Evolutionary conservation across 192 early-diverging fungal genomes (phyloP), one percentile per base, ranked within the genome.

Genomic region (Diversispora eburnea): DNA sequence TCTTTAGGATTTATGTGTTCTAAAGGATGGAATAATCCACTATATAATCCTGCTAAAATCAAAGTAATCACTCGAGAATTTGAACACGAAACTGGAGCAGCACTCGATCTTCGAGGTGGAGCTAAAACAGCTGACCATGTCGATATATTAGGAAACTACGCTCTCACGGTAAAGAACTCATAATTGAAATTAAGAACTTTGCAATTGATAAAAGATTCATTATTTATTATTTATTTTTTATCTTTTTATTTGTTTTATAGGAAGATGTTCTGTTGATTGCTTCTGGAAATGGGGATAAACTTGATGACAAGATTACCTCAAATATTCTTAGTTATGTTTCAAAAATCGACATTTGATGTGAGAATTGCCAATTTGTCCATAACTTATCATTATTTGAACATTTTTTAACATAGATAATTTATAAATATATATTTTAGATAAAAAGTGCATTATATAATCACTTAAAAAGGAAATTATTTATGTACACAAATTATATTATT

Each of bases 1-100:
- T 94, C 92, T 7, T 80, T 91, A 3, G 93, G 93, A 4, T 95
- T 92, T 78, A 96, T 96, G 95, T 94, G 94, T 68, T 84, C 84
- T 12, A 80, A 85, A 9, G 95, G 91, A 15, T 96, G 95, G 95
- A 86, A 84, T 49, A 87, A 91, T 75, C 76, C 83, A 43, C 81
- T 92, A 67, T 95, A 91, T 75, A 96, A 96, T 76, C 95, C 95
- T 41, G 80, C 86, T 54, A 82, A 81, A n/a, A 82, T 90, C 61
- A 78, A 86, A 4, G 77, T 94, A 3, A 87, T 92, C 15, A 87
- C 90, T 0, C 82, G 89, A 33, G 94, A 96, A 80, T 92, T 86
- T 78, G 64, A 74, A 57, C 85, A 93, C 55, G 82, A 81, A 57
- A 79, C 80, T 48, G 74, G 82, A 63, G 82, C 84, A 6, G 83